A percentile compares a stretch with the other conserved stretches of the same genome.
phyloP scores from a whole-genome alignment of 345 rosid species.

The Rhizophora mangle region DNA sequence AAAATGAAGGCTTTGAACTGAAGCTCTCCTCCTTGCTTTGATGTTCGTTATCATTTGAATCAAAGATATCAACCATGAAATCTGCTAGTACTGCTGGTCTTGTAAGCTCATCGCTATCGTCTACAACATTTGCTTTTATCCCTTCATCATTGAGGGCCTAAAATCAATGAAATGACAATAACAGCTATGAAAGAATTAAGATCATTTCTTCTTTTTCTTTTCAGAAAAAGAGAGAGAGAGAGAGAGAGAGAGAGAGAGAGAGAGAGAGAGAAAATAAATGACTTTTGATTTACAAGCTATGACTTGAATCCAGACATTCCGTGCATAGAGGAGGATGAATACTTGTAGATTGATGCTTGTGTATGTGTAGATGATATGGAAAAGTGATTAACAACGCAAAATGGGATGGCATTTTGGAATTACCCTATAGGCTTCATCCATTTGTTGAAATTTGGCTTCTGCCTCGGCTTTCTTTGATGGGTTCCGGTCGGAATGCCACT shows the following conservation, averaged over 20 bases:
- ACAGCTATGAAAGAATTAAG: neutral
- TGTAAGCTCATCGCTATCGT: constrained; percentile 26
- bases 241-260: accelerated
- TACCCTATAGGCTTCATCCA: constrained; percentile 27
- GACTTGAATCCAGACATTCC: too few species aligned
- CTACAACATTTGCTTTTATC: constrained; percentile 24
- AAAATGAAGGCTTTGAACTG: constrained; percentile 36
- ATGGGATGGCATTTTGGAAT: too few species aligned
- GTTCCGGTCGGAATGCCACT: constrained; percentile 37
- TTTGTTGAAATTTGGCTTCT: constrained; percentile 19
- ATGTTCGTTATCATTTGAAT: neutral
- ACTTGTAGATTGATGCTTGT: neutral
- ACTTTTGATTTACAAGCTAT: too few species aligned
- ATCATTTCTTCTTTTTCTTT: neutral
- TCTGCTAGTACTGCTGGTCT: constrained; percentile 2
- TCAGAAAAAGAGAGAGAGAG: too few species aligned
- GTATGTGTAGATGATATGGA: neutral
- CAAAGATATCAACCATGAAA: neutral
- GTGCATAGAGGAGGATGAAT: too few species aligned
- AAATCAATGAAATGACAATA: neutral
- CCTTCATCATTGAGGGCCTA: constrained; percentile 21
- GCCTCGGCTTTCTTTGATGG: constrained; percentile 31
- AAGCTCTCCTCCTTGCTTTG: constrained; percentile 47
- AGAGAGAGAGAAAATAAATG: too few species aligned
- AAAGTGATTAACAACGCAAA: too few species aligned